A percentile compares a stretch with the other conserved stretches of the same genome.
phyloP scores from a whole-genome alignment of 257 asterid genomes.

The Plantago ovata region DNA sequence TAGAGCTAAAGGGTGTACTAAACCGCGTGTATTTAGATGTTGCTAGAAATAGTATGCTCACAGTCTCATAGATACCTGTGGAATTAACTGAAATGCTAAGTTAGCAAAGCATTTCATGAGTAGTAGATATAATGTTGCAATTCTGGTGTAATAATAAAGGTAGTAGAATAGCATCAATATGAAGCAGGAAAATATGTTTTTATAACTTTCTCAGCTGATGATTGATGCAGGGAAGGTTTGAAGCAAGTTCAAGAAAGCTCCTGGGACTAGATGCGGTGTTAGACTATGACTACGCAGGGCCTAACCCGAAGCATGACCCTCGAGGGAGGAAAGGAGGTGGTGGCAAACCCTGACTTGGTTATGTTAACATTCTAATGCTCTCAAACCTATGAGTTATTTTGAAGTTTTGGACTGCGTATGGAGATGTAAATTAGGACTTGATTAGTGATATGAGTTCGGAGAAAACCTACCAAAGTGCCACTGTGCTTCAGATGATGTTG shows the following conservation, averaged over 20 bases:
- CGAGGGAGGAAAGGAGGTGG: slow-evolving; percentile 55
- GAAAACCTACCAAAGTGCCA: slow-evolving; percentile 18
- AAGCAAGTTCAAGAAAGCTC: slow-evolving; percentile 47
- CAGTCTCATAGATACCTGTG: too few relatives aligned
- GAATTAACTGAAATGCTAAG: too few relatives aligned
- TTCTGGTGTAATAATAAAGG: too few relatives aligned
- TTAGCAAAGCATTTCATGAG: too few relatives aligned
- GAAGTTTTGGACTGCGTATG: slow-evolving; percentile 4
- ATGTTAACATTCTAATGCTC: slow-evolving; percentile 19
- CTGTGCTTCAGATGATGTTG: slow-evolving; percentile 17
- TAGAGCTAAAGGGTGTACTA: too few relatives aligned
- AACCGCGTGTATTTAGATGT: too few relatives aligned
- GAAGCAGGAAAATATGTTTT: too few relatives aligned
- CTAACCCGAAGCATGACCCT: slow-evolving; percentile 69
- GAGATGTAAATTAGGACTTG: not conserved
- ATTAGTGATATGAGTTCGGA: slow-evolving; percentile 8
- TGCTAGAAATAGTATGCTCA: too few relatives aligned
- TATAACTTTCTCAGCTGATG: too few relatives aligned
- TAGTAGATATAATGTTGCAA: too few relatives aligned
- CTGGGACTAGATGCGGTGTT: slow-evolving; percentile 27
- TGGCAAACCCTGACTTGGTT: slow-evolving; percentile 36
- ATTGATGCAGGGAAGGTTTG: slow-evolving; percentile 16
- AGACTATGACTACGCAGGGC: slow-evolving; percentile 71
- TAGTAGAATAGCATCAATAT: too few relatives aligned
- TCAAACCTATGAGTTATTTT: not conserved